Evolutionary conservation across 2,329 filamentous ascomycete species (phyloP).

Genomic region (Chaetomiaceae sp.): DNA sequence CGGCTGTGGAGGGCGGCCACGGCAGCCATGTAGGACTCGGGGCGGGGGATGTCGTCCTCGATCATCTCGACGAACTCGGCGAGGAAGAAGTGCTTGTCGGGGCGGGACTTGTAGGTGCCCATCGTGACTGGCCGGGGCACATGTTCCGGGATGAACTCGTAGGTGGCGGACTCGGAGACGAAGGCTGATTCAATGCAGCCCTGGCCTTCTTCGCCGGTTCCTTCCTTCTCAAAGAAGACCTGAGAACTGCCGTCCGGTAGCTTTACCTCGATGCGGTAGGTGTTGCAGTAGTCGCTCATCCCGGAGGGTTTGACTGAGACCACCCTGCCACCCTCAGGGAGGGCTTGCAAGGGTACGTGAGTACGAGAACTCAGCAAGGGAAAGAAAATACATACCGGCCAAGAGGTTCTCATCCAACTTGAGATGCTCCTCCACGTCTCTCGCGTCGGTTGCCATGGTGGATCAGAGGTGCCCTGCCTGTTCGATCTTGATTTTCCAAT

Average conservation of each 20-base stretch:
- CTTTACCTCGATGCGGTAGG: constrained; percentile 17
- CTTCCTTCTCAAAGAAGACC: constrained; percentile 20
- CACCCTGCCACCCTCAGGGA: constrained; percentile 18
- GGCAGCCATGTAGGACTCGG: constrained; percentile 21
- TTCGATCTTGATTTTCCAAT: not conserved
- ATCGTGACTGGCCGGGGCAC: constrained; percentile 23
- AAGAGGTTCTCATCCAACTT: constrained; percentile 21
- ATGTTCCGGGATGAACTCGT: constrained; percentile 25
- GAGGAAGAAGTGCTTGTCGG: constrained; percentile 27
- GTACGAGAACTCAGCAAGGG: not conserved
- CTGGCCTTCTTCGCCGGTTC: constrained; percentile 15
- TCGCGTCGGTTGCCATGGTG: constrained; percentile 17
- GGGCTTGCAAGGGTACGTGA: constrained; percentile 4
- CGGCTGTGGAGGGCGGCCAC: constrained; percentile 23
- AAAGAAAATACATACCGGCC: constrained; percentile 7
- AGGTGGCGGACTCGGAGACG: constrained; percentile 23
- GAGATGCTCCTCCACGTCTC: constrained; percentile 15
- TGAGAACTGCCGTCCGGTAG: constrained; percentile 16
- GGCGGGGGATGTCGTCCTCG: constrained; percentile 24
- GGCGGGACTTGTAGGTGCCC: constrained; percentile 23
- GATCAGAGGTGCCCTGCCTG: not conserved
- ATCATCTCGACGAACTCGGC: constrained; percentile 27
- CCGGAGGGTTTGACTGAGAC: constrained; percentile 24
- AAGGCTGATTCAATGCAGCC: constrained; percentile 22
- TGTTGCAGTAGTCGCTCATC: constrained; percentile 21